Percentiles rank a stretch among this genome's conserved stretches.
phyloP scores from a whole-genome alignment of 345 rosid species.

The Gossypium anomalum region DNA sequence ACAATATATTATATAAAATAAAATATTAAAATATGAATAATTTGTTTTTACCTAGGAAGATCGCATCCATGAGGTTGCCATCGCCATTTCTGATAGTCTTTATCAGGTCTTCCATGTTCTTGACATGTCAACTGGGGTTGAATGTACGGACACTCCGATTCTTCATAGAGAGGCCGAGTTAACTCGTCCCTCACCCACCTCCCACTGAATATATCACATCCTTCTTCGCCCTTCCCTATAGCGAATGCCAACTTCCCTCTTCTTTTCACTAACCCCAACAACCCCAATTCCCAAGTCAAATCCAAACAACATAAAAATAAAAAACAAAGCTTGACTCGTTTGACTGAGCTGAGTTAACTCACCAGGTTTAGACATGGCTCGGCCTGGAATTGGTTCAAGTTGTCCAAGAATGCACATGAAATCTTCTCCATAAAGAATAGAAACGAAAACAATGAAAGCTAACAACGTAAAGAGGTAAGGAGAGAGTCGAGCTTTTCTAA shows the following conservation, averaged over 20 bases:
- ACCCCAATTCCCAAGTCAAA: neutral
- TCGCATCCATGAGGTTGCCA: conserved; percentile 90
- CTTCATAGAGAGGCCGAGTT: conserved; percentile 69
- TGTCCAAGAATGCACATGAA: conserved; percentile 58
- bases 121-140: conserved; percentile 96
- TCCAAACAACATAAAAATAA: neutral
- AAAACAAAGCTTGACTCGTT: neutral
- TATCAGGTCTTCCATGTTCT: conserved; percentile 78
- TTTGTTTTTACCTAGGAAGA: conserved; percentile 59
- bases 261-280: conserved; percentile 40
- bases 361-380: conserved; percentile 31
- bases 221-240: conserved; percentile 49
- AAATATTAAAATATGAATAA: neutral
- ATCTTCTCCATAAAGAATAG: conserved; percentile 67
- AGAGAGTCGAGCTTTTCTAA: conserved; percentile 61
- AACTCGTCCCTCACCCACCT: conserved; percentile 76
- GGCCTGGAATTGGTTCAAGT: conserved; percentile 39
- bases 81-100: conserved; percentile 70
- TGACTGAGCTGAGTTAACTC: conserved; percentile 10
- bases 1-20: too few species aligned
- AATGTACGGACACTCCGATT: conserved; percentile 90
- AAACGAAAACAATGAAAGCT: conserved; percentile 60
- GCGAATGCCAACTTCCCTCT: conserved; percentile 55
- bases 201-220: conserved; percentile 76
- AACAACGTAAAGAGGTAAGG: conserved; percentile 68